Base-by-base conservation (phyloP, 148 eudicot species). In the Persicaria tinctoria region DNA sequence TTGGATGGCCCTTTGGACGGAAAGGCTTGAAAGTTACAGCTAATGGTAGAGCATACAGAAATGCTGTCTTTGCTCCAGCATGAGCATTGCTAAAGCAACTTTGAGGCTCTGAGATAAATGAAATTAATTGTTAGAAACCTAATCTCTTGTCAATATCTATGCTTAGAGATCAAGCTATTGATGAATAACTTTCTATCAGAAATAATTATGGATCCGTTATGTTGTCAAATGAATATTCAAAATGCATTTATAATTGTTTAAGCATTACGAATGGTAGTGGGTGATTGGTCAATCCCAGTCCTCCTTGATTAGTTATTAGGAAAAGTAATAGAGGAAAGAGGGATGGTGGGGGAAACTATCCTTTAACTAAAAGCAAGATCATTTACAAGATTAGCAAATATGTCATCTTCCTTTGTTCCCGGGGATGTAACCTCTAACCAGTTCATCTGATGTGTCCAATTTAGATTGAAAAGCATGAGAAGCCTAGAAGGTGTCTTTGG, bases 61-160 rank as follows among this genome's bases (percentile, higher is more conserved):
- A 66, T 66, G 70, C 70, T 66, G 70, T 46, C 70, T 41, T 66
- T 18, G 72, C 70, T 64, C 56, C 68, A 69, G 46, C 48, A 74
- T 20, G 45, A 77, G 10, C 62, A 10, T 62, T n/a, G 20, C 59
- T 44, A 4, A 49, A 74, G 74, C 71, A 32, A 68, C 70, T 38
- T 46, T 71, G 47, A 23, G 77, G 78, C 59, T 80, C 72, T 80
- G 70, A 68, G 66, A 68, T 77, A 13, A 69, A 73, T 73, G 79
- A 81, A 80, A 79, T 63, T 70, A 53, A 63, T 83, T 64, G 81
- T 66, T 53, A 72, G 23, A 51, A 51, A 44, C 75, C 64, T 70
- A 46, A 56, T 56, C 49, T 17, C 46, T 64, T 64, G 46, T 64
- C 70, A 9, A 12, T 38, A 41, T 64, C 46, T 41, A 18, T 16